These are phyloP conservation scores for Pythium myriotylum DNA, from an alignment of 352 stramenopile species.

Conservation along the genomic window DNA sequence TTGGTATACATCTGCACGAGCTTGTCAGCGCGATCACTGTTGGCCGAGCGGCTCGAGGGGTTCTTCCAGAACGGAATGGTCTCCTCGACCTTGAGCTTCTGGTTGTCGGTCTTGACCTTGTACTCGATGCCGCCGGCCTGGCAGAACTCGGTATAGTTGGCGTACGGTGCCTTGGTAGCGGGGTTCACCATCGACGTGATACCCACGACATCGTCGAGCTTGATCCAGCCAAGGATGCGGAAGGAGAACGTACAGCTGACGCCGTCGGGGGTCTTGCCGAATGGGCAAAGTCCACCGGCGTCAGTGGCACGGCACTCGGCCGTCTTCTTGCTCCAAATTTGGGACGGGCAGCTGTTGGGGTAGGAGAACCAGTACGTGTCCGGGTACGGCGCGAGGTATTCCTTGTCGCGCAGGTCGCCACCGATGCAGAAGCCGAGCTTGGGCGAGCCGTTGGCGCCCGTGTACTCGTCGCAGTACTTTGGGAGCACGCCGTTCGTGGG, in stretches of 20 bases:
- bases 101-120: conserved; percentile 32
- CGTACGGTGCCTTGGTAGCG: conserved; percentile 35
- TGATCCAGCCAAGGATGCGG: conserved; percentile 61
- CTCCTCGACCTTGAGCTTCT: conserved; percentile 34
- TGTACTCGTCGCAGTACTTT: conserved; percentile 56
- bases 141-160: conserved; percentile 67
- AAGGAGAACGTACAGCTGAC: conserved; percentile 66
- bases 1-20: conserved; percentile 54
- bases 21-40: conserved; percentile 42
- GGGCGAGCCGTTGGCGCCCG: conserved; percentile 37
- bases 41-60: conserved; percentile 43
- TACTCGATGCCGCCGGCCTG: conserved; percentile 56
- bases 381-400: conserved; percentile 67
- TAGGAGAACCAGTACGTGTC: conserved; percentile 85
- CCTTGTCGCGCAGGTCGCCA: conserved; percentile 40
- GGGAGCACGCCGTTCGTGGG: conserved; percentile 43
- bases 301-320: conserved; percentile 39
- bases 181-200: conserved; percentile 67
- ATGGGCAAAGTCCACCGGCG: conserved; percentile 44
- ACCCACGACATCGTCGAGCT: conserved; percentile 66
- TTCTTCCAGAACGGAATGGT: conserved; percentile 73
- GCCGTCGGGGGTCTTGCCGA: conserved; percentile 57
- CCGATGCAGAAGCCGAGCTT: conserved; percentile 60
- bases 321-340: conserved; percentile 48
- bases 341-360: conserved; percentile 64